phyloP scores from a whole-genome alignment of 2,329 filamentous ascomycete genomes.

The Ophiocordyceps robertsii region DNA sequence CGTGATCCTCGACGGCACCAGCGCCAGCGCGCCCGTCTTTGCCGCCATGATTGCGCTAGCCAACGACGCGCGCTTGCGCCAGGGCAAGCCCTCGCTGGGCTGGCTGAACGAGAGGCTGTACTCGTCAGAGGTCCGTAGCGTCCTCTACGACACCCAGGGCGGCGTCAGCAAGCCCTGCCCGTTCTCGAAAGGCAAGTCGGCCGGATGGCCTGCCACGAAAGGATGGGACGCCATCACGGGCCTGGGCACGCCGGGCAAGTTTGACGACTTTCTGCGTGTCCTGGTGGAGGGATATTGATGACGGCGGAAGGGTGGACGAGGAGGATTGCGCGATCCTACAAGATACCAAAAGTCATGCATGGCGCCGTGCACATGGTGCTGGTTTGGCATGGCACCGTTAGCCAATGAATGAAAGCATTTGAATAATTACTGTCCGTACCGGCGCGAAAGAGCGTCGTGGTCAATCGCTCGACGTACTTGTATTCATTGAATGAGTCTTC shows the following conservation, averaged over 20 bases:
- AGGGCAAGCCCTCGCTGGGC: slow-evolving; percentile 34
- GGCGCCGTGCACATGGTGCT: too few relatives aligned
- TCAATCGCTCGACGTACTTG: too few relatives aligned
- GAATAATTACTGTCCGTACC: too few relatives aligned
- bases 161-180: slow-evolving; percentile 27
- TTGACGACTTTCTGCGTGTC: slow-evolving; percentile 21
- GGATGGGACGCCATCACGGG: slow-evolving; percentile 39
- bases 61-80: slow-evolving; percentile 37
- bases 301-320: background rate
- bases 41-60: slow-evolving; percentile 40
- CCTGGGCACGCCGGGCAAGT: slow-evolving; percentile 30
- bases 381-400: too few relatives aligned
- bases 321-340: background rate
- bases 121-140: slow-evolving; percentile 17
- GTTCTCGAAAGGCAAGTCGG: slow-evolving; percentile 17
- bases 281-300: slow-evolving; percentile 11
- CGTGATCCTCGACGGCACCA: slow-evolving; percentile 26
- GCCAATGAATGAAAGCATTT: too few relatives aligned
- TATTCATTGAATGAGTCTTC: too few relatives aligned
- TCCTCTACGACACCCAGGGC: slow-evolving; percentile 26
- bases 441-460: too few relatives aligned
- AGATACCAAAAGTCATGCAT: background rate
- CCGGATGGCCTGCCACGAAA: slow-evolving; percentile 27
- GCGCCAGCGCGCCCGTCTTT: slow-evolving; percentile 39
- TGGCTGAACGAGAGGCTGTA: slow-evolving; percentile 41